Percentiles rank a stretch among this genome's conserved stretches.
Evolutionary conservation across 2,329 filamentous ascomycete genomes (phyloP).

Genomic region (Epichloe typhina): DNA sequence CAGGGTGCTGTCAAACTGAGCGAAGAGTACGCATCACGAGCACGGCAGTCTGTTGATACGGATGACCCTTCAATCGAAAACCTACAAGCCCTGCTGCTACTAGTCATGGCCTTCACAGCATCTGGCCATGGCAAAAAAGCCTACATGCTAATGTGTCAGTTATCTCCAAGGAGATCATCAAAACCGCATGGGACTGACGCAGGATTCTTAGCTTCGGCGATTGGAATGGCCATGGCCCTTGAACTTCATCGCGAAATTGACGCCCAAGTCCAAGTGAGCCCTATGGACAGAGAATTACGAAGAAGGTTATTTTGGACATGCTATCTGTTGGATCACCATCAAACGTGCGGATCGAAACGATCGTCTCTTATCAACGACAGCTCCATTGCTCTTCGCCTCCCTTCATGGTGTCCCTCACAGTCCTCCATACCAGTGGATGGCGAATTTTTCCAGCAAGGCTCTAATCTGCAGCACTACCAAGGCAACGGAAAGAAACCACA

Average conservation of each 20-base stretch:
- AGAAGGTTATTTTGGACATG: slow-evolving; percentile 81
- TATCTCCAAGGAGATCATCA: too few species aligned
- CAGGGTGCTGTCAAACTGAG: slow-evolving; percentile 54
- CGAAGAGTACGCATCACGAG: slow-evolving; percentile 58
- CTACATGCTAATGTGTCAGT: slow-evolving; percentile 68
- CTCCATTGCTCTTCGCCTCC: slow-evolving; percentile 60
- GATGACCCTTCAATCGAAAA: slow-evolving; percentile 73
- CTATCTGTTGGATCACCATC: slow-evolving; percentile 76
- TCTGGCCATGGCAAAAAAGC: slow-evolving; percentile 71
- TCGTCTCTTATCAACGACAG: slow-evolving; percentile 71
- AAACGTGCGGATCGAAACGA: slow-evolving; percentile 67
- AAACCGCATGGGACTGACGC: neutral
- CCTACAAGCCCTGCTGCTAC: slow-evolving; percentile 60
- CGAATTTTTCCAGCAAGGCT: slow-evolving; percentile 67
- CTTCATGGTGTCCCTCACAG: slow-evolving; percentile 55
- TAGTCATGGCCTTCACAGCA: slow-evolving; percentile 65
- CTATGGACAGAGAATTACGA: slow-evolving; percentile 61
- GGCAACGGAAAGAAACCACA: slow-evolving; percentile 57
- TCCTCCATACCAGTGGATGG: slow-evolving; percentile 54
- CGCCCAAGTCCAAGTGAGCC: slow-evolving; percentile 43
- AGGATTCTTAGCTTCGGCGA: slow-evolving; percentile 15
- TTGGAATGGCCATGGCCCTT: slow-evolving; percentile 72
- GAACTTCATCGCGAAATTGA: slow-evolving; percentile 70
- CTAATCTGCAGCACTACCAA: slow-evolving; percentile 62
- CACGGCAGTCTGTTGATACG: slow-evolving; percentile 58